These are phyloP conservation scores for Trichosporon asahii DNA, from an alignment of 1,284 basidiomycete species.

Conservation along the genomic window DNA sequence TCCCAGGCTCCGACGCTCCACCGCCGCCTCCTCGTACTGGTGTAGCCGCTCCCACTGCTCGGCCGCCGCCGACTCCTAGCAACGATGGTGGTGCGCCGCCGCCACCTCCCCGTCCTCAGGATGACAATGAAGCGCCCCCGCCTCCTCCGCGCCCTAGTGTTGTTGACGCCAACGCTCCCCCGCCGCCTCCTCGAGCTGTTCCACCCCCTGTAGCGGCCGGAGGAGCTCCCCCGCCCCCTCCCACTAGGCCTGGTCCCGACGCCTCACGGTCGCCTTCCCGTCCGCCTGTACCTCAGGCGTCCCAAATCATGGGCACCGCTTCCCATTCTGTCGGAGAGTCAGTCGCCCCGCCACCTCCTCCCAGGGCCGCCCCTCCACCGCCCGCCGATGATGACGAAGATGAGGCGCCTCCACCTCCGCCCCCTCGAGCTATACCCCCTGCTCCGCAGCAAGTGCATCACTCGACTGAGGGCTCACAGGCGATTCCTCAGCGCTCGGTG, in stretches of 20 bases:
- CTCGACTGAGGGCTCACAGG: not conserved
- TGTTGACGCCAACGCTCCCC: not conserved
- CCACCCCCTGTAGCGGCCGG: not conserved
- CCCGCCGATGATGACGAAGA: conserved; percentile 10
- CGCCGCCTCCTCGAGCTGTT: not conserved
- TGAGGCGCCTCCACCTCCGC: conserved; percentile 25
- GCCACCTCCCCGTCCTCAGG: conserved; percentile 1
- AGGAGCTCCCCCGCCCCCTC: not conserved
- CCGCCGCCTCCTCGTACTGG: conserved; percentile 17
- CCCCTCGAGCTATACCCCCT: conserved; percentile 26
- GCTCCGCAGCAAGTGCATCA: not conserved
- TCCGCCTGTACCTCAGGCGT: not conserved
- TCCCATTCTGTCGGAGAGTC: not conserved
- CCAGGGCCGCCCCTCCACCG: not conserved
- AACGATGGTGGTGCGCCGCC: conserved; percentile 3
- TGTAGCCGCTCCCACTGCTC: not conserved
- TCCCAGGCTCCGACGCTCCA: conserved; percentile 14
- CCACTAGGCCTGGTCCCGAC: not conserved
- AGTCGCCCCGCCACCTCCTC: not conserved
- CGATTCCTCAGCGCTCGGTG: not conserved
- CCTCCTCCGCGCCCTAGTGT: not conserved
- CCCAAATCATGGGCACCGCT: not conserved
- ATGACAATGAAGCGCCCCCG: not conserved
- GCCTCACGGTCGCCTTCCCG: not conserved
- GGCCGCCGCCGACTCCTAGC: not conserved